Conservation (phyloP, 306 rosid species). For the Castanea crenata region DNA sequence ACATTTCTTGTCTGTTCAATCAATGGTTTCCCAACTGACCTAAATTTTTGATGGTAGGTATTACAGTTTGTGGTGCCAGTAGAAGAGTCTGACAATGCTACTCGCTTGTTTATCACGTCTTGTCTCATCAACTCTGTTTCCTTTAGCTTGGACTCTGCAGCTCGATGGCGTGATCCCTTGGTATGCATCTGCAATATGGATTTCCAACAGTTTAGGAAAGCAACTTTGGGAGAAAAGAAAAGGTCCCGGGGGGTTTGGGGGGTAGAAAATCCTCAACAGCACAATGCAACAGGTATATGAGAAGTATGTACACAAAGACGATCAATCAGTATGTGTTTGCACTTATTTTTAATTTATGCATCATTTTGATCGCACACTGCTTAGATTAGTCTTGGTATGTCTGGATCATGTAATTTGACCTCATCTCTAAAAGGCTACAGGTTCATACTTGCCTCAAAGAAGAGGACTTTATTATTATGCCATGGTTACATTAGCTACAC, state of each 20-base stretch:
- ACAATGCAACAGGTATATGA: not conserved
- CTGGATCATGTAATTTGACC: too few relatives aligned
- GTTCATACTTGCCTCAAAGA: too few relatives aligned
- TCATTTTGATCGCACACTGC: too few relatives aligned
- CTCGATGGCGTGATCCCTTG: constrained; percentile 31
- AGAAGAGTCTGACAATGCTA: constrained; percentile 26
- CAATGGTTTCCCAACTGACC: constrained; percentile 19
- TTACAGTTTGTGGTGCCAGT: constrained; percentile 20
- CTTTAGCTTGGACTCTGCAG: constrained; percentile 32
- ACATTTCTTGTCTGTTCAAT: constrained; percentile 27
- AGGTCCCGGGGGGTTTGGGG: too few relatives aligned
- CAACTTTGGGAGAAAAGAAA: not conserved
- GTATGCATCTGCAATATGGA: constrained; percentile 21
- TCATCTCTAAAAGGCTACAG: too few relatives aligned
- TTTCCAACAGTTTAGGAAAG: not conserved
- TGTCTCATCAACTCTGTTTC: constrained; percentile 24
- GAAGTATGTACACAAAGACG: too few relatives aligned
- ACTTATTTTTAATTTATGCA: too few relatives aligned
- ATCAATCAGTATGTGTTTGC: too few relatives aligned
- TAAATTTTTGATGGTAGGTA: constrained; percentile 15
- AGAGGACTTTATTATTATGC: too few relatives aligned
- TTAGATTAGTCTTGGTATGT: too few relatives aligned
- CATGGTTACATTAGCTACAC: too few relatives aligned
- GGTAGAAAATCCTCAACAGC: not conserved
- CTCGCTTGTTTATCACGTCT: constrained; percentile 27